Conservation (phyloP, 768 basidiomycete species). For the Trametes villosa region DNA sequence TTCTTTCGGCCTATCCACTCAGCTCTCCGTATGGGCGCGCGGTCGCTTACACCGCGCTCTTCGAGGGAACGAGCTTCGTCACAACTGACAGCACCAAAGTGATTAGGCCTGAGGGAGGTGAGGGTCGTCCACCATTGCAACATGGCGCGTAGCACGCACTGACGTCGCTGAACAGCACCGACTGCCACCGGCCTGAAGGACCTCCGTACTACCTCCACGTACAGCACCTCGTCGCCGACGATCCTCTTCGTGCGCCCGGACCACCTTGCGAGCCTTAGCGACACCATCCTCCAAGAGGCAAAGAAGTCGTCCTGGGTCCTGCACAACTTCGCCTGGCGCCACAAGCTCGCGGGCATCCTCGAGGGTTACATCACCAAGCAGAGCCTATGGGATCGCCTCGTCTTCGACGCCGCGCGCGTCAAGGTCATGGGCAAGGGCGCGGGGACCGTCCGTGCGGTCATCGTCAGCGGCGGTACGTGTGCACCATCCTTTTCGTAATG, state of each 20-base stretch:
- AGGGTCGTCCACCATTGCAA: background rate
- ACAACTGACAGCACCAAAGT: slow-evolving; percentile 61
- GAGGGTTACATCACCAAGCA: slow-evolving; percentile 81
- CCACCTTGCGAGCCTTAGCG: slow-evolving; percentile 60
- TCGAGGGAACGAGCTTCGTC: slow-evolving; percentile 74
- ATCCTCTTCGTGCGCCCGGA: slow-evolving; percentile 72
- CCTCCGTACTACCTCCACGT: slow-evolving; percentile 48
- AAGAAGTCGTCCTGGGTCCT: slow-evolving; percentile 49
- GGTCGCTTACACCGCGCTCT: slow-evolving; percentile 76
- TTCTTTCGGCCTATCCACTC: slow-evolving; percentile 75
- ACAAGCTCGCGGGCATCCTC: slow-evolving; percentile 68
- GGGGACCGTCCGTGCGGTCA: slow-evolving; percentile 63
- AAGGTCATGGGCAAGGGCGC: slow-evolving; percentile 63
- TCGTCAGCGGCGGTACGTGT: slow-evolving; percentile 73
- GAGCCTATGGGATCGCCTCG: slow-evolving; percentile 82
- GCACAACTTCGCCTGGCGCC: slow-evolving; percentile 71
- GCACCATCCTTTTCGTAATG: too few species aligned
- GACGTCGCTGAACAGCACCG: slow-evolving; percentile 2
- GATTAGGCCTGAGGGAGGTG: slow-evolving; percentile 51
- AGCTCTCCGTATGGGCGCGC: slow-evolving; percentile 80
- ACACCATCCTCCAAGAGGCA: slow-evolving; percentile 57
- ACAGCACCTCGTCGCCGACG: slow-evolving; percentile 75
- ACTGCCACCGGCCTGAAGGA: slow-evolving; percentile 47
- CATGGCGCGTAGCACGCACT: background rate
- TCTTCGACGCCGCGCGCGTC: slow-evolving; percentile 71